Conservation (phyloP, 306 rosid species). For the Glycine latifolia region DNA sequence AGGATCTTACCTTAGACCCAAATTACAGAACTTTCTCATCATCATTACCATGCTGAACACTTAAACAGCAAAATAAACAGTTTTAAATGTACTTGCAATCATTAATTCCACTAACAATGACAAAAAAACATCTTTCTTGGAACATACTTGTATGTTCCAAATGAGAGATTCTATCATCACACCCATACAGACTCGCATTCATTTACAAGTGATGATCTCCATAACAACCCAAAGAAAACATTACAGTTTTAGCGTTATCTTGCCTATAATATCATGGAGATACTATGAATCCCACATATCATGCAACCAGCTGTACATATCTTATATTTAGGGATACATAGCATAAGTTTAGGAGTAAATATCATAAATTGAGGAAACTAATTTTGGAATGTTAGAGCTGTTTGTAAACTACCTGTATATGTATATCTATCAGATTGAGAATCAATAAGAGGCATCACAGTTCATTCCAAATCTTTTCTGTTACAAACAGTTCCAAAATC, state of each 20-base stretch:
- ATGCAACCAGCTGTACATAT: too few species aligned
- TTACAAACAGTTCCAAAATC: not conserved
- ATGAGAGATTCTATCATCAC: not conserved
- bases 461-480: too few species aligned
- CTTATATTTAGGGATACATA: too few species aligned
- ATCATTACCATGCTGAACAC: not conserved
- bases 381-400: too few species aligned
- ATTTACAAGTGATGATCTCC: not conserved
- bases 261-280: too few species aligned
- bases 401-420: too few species aligned
- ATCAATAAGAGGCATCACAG: too few species aligned
- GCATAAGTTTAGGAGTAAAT: too few species aligned
- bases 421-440: too few species aligned
- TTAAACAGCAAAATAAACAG: slow-evolving; percentile 1
- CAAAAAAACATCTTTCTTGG: not conserved
- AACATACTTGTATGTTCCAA: not conserved
- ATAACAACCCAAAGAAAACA: not conserved
- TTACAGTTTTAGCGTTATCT: too few species aligned
- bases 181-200: not conserved
- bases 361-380: too few species aligned
- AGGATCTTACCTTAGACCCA: not conserved
- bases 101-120: slow-evolving; percentile 14
- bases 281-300: too few species aligned
- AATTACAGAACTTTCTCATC: slow-evolving; percentile 2
- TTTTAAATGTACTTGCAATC: not conserved